These are phyloP conservation scores for Penicillium sp. DNA, from an alignment of 2,329 filamentous ascomycete genomes.

Conservation along the genomic window DNA sequence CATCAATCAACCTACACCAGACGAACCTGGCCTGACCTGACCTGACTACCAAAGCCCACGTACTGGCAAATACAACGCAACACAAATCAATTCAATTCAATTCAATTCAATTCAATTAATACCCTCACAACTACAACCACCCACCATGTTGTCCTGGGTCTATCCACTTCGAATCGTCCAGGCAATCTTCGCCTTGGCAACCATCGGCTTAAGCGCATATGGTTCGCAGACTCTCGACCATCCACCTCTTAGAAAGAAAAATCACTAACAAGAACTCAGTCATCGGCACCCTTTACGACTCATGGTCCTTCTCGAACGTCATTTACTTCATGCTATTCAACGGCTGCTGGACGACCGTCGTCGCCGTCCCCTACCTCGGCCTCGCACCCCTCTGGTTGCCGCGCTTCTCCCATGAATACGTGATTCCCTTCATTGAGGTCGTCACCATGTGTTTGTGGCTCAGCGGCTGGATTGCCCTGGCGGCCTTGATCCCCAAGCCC, in stretches of 20 bases:
- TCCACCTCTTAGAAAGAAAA: neutral
- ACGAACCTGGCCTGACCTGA: neutral
- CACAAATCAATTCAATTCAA: neutral
- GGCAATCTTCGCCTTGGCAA: slow-evolving; percentile 23
- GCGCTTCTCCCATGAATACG: slow-evolving; percentile 27
- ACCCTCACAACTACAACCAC: neutral
- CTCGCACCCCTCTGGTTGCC: slow-evolving; percentile 28
- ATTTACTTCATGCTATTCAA: slow-evolving; percentile 32
- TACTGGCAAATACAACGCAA: neutral
- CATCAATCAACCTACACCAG: neutral
- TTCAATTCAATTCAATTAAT: neutral
- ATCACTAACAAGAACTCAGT: slow-evolving; percentile 15
- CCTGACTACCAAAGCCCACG: too few relatives aligned
- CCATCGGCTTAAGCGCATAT: slow-evolving; percentile 28
- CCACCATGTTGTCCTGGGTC: slow-evolving; percentile 27
- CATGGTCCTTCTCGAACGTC: slow-evolving; percentile 29
- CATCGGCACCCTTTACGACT: slow-evolving; percentile 23
- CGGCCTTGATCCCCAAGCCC: slow-evolving; percentile 24
- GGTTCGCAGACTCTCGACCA: slow-evolving; percentile 16
- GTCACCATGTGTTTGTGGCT: slow-evolving; percentile 29
- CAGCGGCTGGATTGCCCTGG: slow-evolving; percentile 28
- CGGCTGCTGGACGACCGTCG: slow-evolving; percentile 29
- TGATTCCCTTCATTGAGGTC: slow-evolving; percentile 26
- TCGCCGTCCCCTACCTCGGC: slow-evolving; percentile 30
- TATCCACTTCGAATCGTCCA: slow-evolving; percentile 28